Percentiles rank a stretch among this genome's conserved stretches.
Conservation (phyloP, 148 eudicot genomes). For the Nyssa sinensis region DNA sequence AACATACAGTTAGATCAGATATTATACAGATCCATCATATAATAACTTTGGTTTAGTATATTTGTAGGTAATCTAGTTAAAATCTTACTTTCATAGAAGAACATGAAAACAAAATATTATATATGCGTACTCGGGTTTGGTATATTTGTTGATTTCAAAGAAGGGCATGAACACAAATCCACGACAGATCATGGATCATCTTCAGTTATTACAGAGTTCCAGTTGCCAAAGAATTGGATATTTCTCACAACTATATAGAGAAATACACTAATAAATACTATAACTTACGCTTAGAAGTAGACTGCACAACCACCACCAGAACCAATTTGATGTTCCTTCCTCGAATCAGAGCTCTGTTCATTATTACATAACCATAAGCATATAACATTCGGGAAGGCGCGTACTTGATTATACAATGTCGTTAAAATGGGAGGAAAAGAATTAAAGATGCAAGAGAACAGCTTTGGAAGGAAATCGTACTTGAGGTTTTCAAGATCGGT, state of each 20-base stretch:
- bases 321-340: conserved; percentile 83
- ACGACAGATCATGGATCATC: neutral
- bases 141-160: neutral
- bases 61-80: neutral
- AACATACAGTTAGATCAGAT: too few species aligned
- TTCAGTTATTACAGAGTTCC: neutral
- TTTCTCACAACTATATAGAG: neutral
- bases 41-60: neutral
- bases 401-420: neutral
- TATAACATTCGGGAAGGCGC: neutral
- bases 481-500: conserved; percentile 76
- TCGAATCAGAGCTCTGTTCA: conserved; percentile 55
- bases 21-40: too few species aligned
- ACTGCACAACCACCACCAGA: conserved; percentile 57
- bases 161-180: neutral
- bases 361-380: conserved; percentile 12
- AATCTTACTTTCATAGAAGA: neutral
- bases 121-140: too few species aligned
- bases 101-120: too few species aligned
- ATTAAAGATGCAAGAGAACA: neutral
- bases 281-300: conserved; percentile 57
- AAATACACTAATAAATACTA: neutral
- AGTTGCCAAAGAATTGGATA: neutral
- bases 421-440: too few species aligned
- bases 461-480: conserved; percentile 32